Percentiles rank a stretch among this genome's conserved stretches.
phyloP scores from a whole-genome alignment of 2,329 filamentous ascomycete genomes.

The Pyricularia sp. region DNA sequence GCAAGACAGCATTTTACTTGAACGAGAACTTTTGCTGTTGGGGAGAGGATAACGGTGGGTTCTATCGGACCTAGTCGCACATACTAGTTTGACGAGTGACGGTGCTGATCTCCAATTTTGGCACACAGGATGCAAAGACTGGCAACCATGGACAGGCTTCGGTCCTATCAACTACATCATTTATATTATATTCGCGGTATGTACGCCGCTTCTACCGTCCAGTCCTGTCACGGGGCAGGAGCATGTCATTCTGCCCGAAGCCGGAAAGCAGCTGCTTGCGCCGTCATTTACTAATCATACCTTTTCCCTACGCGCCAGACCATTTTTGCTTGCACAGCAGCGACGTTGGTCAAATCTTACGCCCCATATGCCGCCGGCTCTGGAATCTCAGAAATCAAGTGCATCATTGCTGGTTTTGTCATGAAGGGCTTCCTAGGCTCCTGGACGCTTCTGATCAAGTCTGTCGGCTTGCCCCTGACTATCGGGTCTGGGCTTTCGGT shows the following conservation, averaged over 20 bases:
- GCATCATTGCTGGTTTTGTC: conserved; percentile 95
- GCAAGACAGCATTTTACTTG: conserved; percentile 89
- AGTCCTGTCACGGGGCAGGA: background rate
- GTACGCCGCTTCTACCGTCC: conserved; percentile 12
- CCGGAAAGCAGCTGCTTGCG: background rate
- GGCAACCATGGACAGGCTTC: conserved; percentile 81
- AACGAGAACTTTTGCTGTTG: conserved; percentile 98
- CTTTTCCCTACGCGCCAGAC: conserved; percentile 33
- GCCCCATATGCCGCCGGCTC: conserved; percentile 94
- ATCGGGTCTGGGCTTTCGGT: conserved; percentile 93
- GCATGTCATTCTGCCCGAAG: background rate
- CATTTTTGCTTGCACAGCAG: conserved; percentile 72
- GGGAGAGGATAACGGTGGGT: conserved; percentile 74
- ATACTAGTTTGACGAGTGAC: background rate
- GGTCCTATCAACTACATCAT: conserved; percentile 73
- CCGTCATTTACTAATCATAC: background rate
- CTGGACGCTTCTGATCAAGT: conserved; percentile 91
- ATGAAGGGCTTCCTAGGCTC: conserved; percentile 97
- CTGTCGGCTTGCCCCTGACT: conserved; percentile 77
- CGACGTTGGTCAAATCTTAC: conserved; percentile 78
- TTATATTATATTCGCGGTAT: conserved; percentile 77
- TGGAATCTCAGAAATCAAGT: conserved; percentile 98
- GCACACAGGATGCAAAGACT: conserved; percentile 67
- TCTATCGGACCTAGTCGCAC: background rate
- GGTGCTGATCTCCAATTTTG: conserved; percentile 6